These are phyloP conservation scores for Tolypocladium cylindrosporum DNA, from an alignment of 2,329 filamentous ascomycete genomes.

Conservation along the genomic window DNA sequence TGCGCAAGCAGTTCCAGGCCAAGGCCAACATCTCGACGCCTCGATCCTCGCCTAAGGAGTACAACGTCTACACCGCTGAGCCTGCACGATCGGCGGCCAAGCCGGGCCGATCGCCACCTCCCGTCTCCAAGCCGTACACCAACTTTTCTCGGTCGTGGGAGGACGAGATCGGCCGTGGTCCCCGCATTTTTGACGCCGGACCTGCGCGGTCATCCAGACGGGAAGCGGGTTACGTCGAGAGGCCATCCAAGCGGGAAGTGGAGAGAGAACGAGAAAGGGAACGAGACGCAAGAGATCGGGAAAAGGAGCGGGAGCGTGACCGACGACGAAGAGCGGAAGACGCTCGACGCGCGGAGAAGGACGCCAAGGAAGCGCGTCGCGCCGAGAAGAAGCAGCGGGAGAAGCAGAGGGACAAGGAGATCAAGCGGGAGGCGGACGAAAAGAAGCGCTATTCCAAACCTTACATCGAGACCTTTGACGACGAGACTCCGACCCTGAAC, in stretches of 20 bases:
- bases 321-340: slow-evolving; percentile 12
- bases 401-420: slow-evolving; percentile 27
- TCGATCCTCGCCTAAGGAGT: slow-evolving; percentile 28
- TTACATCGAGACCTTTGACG: slow-evolving; percentile 25
- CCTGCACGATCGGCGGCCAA: slow-evolving; percentile 14
- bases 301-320: slow-evolving; percentile 12
- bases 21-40: slow-evolving; percentile 33
- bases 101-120: slow-evolving; percentile 6
- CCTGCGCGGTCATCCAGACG: slow-evolving; percentile 28
- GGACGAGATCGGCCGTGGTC: slow-evolving; percentile 29
- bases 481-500: slow-evolving; percentile 16
- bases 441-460: slow-evolving; percentile 24
- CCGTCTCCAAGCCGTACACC: slow-evolving; percentile 23
- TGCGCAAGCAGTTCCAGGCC: slow-evolving; percentile 44
- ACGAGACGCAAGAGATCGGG: slow-evolving; percentile 4
- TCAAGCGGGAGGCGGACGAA: slow-evolving; percentile 24
- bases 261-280: slow-evolving; percentile 23
- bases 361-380: slow-evolving; percentile 21
- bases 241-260: slow-evolving; percentile 31
- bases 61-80: slow-evolving; percentile 42
- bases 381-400: slow-evolving; percentile 23
- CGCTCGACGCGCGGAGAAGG: slow-evolving; percentile 19
- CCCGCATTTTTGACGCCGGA: slow-evolving; percentile 32
- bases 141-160: slow-evolving; percentile 33
- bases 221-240: slow-evolving; percentile 36